A percentile compares a stretch with the other conserved stretches of the same genome.
Evolutionary conservation across 345 rosid genomes (phyloP).

Genomic region (Limnanthes douglasii): DNA sequence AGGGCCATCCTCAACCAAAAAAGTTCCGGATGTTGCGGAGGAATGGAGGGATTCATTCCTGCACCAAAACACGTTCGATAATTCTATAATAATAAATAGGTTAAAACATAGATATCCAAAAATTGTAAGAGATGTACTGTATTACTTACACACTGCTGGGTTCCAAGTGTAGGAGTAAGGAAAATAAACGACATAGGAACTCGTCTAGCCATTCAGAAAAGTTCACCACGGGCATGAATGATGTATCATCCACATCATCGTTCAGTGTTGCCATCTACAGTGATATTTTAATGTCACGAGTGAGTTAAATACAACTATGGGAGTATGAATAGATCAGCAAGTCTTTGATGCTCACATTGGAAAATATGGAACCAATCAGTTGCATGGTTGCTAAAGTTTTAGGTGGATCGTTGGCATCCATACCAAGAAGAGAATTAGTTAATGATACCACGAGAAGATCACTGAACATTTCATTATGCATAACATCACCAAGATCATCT

Average conservation of each 20-base stretch:
- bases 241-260: constrained; percentile 40
- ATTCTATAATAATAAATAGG: not conserved
- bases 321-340: constrained; percentile 4
- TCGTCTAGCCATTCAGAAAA: constrained; percentile 98
- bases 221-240: constrained; percentile 62
- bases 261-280: constrained; percentile 70
- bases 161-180: constrained; percentile 87
- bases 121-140: not conserved
- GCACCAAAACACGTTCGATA: constrained; percentile 6
- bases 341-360: constrained; percentile 54
- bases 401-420: constrained; percentile 99
- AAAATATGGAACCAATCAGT: constrained; percentile 90
- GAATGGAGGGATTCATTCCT: constrained; percentile 93
- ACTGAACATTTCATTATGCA: constrained; percentile 26
- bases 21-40: constrained; percentile 86
- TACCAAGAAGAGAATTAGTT: constrained; percentile 92
- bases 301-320: constrained; percentile 6
- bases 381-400: constrained; percentile 97
- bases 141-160: constrained; percentile 83
- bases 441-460: constrained; percentile 69
- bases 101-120: constrained; percentile 1
- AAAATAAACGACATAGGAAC: constrained; percentile 75
- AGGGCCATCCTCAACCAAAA: constrained; percentile 96
- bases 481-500: constrained; percentile 35
- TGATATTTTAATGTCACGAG: too few relatives aligned